phyloP scores from a whole-genome alignment of 2,329 filamentous ascomycete species.

The Proliferodiscus dingleyae region DNA sequence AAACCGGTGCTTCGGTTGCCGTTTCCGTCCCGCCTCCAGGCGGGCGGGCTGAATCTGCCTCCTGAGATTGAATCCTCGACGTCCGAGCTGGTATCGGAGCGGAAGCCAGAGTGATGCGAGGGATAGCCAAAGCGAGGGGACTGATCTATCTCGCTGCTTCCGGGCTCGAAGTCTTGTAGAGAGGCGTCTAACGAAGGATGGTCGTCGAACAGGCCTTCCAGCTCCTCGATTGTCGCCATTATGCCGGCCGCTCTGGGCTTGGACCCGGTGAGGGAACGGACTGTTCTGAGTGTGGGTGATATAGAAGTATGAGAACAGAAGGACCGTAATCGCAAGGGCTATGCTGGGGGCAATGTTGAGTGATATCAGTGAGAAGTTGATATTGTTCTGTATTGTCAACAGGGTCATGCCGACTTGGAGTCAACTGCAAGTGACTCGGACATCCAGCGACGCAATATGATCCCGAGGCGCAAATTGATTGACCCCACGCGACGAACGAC shows the following conservation, averaged over 20 bases:
- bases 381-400: constrained; percentile 30
- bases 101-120: constrained; percentile 60
- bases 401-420: constrained; percentile 22
- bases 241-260: constrained; percentile 1
- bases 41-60: constrained; percentile 61
- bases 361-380: constrained; percentile 29
- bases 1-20: constrained; percentile 40
- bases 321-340: constrained; percentile 21
- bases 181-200: constrained; percentile 56
- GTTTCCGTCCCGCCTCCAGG: constrained; percentile 49
- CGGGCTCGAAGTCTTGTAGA: constrained; percentile 57
- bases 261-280: constrained; percentile 9
- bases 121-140: constrained; percentile 46
- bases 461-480: no score
- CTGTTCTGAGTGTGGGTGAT: constrained; percentile 26
- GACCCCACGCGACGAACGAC: no score
- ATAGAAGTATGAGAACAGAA: constrained; percentile 28
- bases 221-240: constrained; percentile 37
- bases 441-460: no score
- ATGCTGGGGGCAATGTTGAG: constrained; percentile 30
- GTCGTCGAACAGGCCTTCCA: constrained; percentile 49
- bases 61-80: constrained; percentile 39
- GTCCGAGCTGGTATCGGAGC: constrained; percentile 40
- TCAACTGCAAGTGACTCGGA: no score
- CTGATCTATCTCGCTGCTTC: constrained; percentile 33